Percentiles rank a stretch among this genome's conserved stretches.
These are phyloP conservation scores for Dunaliella primolecta DNA, from an alignment of 139 green algal species.

Conservation along the genomic window DNA sequence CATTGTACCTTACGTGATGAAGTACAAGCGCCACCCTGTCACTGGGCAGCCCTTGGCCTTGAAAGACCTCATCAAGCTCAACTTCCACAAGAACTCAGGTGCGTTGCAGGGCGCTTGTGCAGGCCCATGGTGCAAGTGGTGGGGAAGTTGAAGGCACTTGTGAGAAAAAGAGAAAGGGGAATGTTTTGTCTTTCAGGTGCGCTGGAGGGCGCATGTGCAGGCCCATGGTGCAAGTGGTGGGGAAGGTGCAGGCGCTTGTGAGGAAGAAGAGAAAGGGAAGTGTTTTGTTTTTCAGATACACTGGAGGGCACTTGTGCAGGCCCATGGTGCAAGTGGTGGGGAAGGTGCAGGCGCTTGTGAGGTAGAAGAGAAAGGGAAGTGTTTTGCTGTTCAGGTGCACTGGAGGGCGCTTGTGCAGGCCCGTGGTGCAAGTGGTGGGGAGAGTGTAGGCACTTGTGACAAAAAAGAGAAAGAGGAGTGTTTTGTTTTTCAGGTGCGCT, in stretches of 20 bases:
- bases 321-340: background rate
- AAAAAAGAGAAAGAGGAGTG: no score
- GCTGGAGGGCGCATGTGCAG: background rate
- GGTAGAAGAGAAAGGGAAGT: no score
- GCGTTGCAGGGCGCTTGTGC: background rate
- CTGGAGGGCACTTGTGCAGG: background rate
- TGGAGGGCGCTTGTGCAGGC: background rate
- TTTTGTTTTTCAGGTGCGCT: conserved; percentile 20
- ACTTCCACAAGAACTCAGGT: conserved; percentile 87
- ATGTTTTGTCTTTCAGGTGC: no score
- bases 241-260: no score
- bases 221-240: background rate
- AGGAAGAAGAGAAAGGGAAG: no score
- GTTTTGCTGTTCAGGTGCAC: conserved; percentile 21
- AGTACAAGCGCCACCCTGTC: conserved; percentile 82
- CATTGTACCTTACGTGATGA: conserved; percentile 83
- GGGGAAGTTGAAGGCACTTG: no score
- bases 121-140: background rate
- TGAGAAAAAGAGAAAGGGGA: no score
- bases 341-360: no score
- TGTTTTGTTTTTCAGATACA: no score
- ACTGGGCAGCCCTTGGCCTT: conserved; percentile 71
- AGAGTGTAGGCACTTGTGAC: no score
- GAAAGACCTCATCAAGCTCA: conserved; percentile 84
- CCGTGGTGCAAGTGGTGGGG: background rate